These are phyloP conservation scores for Boletus rubropictus DNA, from an alignment of 768 basidiomycete species.

Conservation along the genomic window DNA sequence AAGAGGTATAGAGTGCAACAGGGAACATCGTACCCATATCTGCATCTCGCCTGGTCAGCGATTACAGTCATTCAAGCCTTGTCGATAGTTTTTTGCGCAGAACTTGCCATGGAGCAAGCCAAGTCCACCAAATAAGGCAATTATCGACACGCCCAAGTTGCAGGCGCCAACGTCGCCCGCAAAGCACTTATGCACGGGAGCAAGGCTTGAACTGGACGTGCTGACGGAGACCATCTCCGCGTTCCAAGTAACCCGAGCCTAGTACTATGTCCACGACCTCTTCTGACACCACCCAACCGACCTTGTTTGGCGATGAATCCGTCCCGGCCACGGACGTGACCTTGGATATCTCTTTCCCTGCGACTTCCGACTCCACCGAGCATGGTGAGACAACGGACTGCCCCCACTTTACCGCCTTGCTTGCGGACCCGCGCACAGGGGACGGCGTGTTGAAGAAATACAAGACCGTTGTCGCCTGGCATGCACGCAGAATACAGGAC, in stretches of 20 bases:
- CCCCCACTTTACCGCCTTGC: constrained; percentile 37
- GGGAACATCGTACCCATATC: constrained; percentile 40
- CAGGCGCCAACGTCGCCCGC: background rate
- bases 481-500: constrained; percentile 41
- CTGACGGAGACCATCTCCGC: background rate
- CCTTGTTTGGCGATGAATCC: constrained; percentile 27
- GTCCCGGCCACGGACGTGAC: constrained; percentile 6
- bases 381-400: constrained; percentile 18
- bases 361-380: constrained; percentile 12
- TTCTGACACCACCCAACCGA: constrained; percentile 26
- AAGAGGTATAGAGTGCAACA: constrained; percentile 9
- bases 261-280: constrained; percentile 29
- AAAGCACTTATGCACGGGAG: background rate
- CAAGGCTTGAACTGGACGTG: background rate
- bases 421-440: constrained; percentile 31
- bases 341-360: constrained; percentile 8
- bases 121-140: constrained; percentile 14
- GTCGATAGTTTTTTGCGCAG: background rate
- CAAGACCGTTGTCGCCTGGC: constrained; percentile 52
- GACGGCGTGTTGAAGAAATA: constrained; percentile 43
- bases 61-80: background rate
- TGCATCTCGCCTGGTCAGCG: constrained; percentile 41
- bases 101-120: background rate
- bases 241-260: background rate
- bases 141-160: background rate